A percentile compares a stretch with the other conserved stretches of the same genome.
phyloP scores from a whole-genome alignment of 257 asterid species.

The Forsythia viridissima region DNA sequence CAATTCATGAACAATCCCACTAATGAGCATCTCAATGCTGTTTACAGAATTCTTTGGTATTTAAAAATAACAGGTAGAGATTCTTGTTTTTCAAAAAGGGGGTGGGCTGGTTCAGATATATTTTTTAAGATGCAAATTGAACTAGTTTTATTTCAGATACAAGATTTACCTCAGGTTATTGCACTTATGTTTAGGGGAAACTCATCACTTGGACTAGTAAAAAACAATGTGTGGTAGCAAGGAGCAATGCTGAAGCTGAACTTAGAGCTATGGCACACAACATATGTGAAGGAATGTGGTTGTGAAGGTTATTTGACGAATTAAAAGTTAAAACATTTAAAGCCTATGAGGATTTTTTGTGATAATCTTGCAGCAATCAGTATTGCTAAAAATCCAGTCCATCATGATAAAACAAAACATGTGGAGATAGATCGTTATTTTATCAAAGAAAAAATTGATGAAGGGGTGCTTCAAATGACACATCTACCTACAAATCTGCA shows the following conservation, averaged over 20 bases:
- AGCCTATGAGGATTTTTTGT: too few relatives aligned
- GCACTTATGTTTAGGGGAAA: background rate
- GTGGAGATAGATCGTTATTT: background rate
- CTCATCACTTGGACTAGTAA: too few relatives aligned
- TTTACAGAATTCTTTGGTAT: too few relatives aligned
- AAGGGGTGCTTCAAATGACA: background rate
- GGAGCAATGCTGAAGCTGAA: background rate
- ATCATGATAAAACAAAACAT: background rate
- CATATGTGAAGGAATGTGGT: background rate
- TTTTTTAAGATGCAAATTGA: too few relatives aligned
- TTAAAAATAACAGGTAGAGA: too few relatives aligned
- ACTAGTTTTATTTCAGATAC: too few relatives aligned
- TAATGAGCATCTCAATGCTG: too few relatives aligned
- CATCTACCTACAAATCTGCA: background rate
- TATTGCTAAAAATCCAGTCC: background rate
- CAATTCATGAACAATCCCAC: too few relatives aligned
- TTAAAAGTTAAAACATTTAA: background rate
- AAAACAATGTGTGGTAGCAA: background rate
- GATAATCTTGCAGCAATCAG: background rate
- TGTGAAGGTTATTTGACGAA: background rate
- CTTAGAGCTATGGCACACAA: background rate
- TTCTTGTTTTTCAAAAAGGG: too few relatives aligned
- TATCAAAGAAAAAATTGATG: background rate
- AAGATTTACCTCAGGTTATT: background rate
- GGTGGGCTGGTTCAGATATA: too few relatives aligned